Percentiles rank a stretch among this genome's conserved stretches.
Conservation (phyloP, 1,139 yeast species). For the Ogataea hybrid region DNA sequence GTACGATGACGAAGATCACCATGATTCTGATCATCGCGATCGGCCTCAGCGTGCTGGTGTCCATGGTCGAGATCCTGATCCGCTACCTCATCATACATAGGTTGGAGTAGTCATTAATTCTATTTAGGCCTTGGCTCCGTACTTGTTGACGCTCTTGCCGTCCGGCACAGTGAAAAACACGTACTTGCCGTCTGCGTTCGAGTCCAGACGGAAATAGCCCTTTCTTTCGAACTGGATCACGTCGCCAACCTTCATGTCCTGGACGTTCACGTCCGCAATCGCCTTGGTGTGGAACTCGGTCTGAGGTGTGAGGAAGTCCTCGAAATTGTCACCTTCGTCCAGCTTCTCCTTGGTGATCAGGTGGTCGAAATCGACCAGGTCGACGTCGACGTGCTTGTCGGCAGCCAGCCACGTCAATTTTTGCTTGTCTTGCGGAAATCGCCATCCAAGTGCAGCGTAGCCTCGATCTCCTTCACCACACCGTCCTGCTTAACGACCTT, state of each 20-base stretch:
- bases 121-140: conserved; percentile 57
- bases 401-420: conserved; percentile 97
- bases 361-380: conserved; percentile 90
- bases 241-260: conserved; percentile 76
- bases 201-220: conserved; percentile 89
- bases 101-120: background rate
- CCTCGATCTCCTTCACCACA: conserved; percentile 63
- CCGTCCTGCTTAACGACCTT: conserved; percentile 64
- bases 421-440: conserved; percentile 96
- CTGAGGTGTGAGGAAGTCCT: conserved; percentile 84
- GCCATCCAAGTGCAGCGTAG: conserved; percentile 87
- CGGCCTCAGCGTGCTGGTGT: conserved; percentile 72
- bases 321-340: conserved; percentile 93
- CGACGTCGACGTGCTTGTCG: conserved; percentile 64
- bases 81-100: conserved; percentile 47
- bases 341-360: conserved; percentile 93
- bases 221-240: conserved; percentile 95
- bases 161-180: conserved; percentile 95
- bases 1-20: conserved; percentile 86
- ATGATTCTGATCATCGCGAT: conserved; percentile 87
- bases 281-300: conserved; percentile 85
- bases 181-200: conserved; percentile 57
- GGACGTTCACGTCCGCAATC: conserved; percentile 77
- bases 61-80: conserved; percentile 55
- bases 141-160: conserved; percentile 84